A percentile compares a stretch with the other conserved stretches of the same genome.
phyloP scores from a whole-genome alignment of 345 rosid species.

The Pistacia atlantica region DNA sequence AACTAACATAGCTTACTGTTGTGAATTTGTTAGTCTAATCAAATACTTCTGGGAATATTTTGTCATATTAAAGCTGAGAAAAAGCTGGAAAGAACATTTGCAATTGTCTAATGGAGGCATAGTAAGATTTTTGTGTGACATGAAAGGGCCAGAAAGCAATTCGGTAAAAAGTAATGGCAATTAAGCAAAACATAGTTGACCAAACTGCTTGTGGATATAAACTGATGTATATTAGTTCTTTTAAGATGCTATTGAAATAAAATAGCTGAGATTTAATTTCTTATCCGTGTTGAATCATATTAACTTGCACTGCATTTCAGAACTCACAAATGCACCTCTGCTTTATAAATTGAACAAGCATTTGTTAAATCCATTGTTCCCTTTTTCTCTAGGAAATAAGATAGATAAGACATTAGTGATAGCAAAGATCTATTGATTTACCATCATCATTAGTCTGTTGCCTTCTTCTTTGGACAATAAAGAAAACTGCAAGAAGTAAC shows the following conservation, averaged over 20 bases:
- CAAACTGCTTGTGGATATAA: too few species aligned
- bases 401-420: background rate
- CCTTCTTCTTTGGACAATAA: conserved; percentile 34
- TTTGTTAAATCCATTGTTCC: too few species aligned
- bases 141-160: too few species aligned
- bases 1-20: background rate
- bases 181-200: too few species aligned
- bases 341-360: background rate
- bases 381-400: background rate
- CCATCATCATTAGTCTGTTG: conserved; percentile 58
- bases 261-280: too few species aligned
- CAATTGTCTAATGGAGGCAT: background rate
- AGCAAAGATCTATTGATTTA: conserved; percentile 15
- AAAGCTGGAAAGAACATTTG: too few species aligned
- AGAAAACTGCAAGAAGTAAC: conserved; percentile 32
- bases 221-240: background rate
- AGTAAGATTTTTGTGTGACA: background rate
- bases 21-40: conserved; percentile 3
- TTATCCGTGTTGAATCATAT: background rate
- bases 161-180: too few species aligned
- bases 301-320: background rate
- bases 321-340: background rate
- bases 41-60: background rate
- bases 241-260: background rate
- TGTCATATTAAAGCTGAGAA: too few species aligned